phyloP scores from a whole-genome alignment of 441 rosid genomes.

The Pelargonium fulgidum region DNA sequence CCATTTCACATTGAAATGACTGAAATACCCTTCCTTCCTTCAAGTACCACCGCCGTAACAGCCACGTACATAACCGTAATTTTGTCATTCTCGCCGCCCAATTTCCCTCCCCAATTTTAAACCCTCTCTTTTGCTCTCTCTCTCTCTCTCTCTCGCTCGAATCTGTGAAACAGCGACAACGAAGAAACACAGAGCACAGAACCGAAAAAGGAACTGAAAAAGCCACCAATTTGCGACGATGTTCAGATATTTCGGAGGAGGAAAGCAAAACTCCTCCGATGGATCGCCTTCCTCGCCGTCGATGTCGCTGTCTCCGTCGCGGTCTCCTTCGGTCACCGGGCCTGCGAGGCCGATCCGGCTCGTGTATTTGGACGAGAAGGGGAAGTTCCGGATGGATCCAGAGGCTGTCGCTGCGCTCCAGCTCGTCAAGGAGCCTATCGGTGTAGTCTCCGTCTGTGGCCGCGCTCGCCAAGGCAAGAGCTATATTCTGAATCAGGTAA shows the following conservation, averaged over 20 bases:
- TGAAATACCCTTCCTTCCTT: conserved; percentile 15
- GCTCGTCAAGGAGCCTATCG: conserved; percentile 89
- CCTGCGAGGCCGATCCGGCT: conserved; percentile 87
- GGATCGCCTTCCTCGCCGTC: conserved; percentile 30
- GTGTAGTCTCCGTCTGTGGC: conserved; percentile 94
- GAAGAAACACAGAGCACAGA: conserved; percentile 4
- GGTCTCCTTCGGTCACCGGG: conserved; percentile 51
- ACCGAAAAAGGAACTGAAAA: neutral
- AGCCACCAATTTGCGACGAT: conserved; percentile 20
- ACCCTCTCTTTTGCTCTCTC: conserved; percentile 12
- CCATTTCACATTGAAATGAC: conserved; percentile 1
- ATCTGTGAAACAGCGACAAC: neutral
- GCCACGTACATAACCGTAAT: conserved; percentile 18
- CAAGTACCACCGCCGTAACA: neutral
- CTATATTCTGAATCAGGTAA: conserved; percentile 86
- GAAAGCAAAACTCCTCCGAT: conserved; percentile 36
- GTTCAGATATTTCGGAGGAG: conserved; percentile 43
- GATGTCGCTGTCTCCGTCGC: conserved; percentile 10
- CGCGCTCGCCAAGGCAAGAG: conserved; percentile 96
- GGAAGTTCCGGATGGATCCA: conserved; percentile 96
- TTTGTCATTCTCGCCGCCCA: neutral
- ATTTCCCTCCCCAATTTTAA: conserved; percentile 43
- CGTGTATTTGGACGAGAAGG: conserved; percentile 81
- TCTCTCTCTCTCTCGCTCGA: neutral
- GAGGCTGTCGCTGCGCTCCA: conserved; percentile 88